A percentile compares a stretch with the other conserved stretches of the same genome.
Conservation (phyloP, 2,329 filamentous ascomycete genomes). For the Colletotrichum ledebouriae region DNA sequence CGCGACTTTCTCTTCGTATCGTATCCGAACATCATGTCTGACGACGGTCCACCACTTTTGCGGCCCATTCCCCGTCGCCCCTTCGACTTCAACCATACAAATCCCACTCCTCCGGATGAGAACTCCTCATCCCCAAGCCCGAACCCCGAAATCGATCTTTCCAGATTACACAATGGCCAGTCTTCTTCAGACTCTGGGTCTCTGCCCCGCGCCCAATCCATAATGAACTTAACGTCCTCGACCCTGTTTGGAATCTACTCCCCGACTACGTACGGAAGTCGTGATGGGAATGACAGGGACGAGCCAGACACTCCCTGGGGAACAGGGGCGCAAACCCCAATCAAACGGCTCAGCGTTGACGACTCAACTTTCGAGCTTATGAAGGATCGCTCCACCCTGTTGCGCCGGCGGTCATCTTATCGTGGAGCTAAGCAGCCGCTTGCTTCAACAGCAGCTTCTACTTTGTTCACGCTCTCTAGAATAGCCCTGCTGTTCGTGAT, state of each 20-base stretch:
- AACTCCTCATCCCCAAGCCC: slow-evolving; percentile 53
- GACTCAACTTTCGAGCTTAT: slow-evolving; percentile 61
- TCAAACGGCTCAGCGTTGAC: slow-evolving; percentile 58
- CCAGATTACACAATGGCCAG: slow-evolving; percentile 44
- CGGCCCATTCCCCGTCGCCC: slow-evolving; percentile 80
- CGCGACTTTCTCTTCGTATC: neutral
- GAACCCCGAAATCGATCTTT: slow-evolving; percentile 59
- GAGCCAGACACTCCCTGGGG: slow-evolving; percentile 81
- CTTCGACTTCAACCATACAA: slow-evolving; percentile 71
- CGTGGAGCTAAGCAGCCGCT: slow-evolving; percentile 49
- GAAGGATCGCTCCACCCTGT: slow-evolving; percentile 54
- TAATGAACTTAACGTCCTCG: slow-evolving; percentile 88
- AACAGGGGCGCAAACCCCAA: slow-evolving; percentile 79
- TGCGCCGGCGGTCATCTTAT: slow-evolving; percentile 54
- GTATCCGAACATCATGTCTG: slow-evolving; percentile 50
- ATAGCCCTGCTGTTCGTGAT: slow-evolving; percentile 79
- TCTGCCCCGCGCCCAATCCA: slow-evolving; percentile 79
- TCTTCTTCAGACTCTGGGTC: slow-evolving; percentile 52
- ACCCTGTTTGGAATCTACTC: slow-evolving; percentile 94
- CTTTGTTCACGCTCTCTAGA: slow-evolving; percentile 69
- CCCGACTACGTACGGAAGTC: slow-evolving; percentile 68
- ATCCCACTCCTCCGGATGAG: slow-evolving; percentile 59
- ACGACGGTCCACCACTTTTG: slow-evolving; percentile 68
- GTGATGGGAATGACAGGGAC: slow-evolving; percentile 58
- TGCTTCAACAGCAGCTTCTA: slow-evolving; percentile 47